Conservation (phyloP, 208 protist genomes). For the Wallacemonas sp. region DNA sequence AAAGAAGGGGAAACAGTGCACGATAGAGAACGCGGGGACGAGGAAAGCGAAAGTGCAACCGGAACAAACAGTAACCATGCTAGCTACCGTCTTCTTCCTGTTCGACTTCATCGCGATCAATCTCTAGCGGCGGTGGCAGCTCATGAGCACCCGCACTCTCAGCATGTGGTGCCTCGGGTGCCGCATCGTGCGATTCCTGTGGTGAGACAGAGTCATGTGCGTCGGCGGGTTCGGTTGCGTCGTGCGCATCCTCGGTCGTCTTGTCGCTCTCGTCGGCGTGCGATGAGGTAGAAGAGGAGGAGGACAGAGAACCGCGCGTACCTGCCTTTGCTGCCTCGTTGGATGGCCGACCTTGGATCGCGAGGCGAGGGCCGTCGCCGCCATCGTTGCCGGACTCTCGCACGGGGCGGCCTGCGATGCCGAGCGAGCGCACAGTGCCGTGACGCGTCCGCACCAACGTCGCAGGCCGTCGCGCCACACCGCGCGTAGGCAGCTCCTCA, state of each 20-base stretch:
- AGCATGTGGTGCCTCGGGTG: not conserved
- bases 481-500: slow-evolving; percentile 24
- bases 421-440: slow-evolving; percentile 35
- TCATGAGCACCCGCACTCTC: not conserved
- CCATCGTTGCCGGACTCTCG: not conserved
- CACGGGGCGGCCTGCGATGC: slow-evolving; percentile 18
- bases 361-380: not conserved
- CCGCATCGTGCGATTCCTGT: too few relatives aligned
- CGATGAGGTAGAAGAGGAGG: too few relatives aligned
- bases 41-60: slow-evolving; percentile 7
- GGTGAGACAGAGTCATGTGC: not conserved
- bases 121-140: slow-evolving; percentile 17
- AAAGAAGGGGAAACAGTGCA: slow-evolving; percentile 7
- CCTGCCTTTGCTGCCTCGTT: too few relatives aligned
- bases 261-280: too few relatives aligned
- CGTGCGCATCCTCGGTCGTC: too few relatives aligned
- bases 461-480: slow-evolving; percentile 62
- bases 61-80: slow-evolving; percentile 14
- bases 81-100: not conserved
- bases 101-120: slow-evolving; percentile 26
- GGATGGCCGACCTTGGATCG: too few relatives aligned
- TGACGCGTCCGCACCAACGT: slow-evolving; percentile 51
- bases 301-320: too few relatives aligned
- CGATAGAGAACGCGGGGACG: not conserved
- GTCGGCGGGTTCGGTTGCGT: too few relatives aligned